Conservation (phyloP, 345 rosid genomes). For the Gossypium longicalyx region DNA sequence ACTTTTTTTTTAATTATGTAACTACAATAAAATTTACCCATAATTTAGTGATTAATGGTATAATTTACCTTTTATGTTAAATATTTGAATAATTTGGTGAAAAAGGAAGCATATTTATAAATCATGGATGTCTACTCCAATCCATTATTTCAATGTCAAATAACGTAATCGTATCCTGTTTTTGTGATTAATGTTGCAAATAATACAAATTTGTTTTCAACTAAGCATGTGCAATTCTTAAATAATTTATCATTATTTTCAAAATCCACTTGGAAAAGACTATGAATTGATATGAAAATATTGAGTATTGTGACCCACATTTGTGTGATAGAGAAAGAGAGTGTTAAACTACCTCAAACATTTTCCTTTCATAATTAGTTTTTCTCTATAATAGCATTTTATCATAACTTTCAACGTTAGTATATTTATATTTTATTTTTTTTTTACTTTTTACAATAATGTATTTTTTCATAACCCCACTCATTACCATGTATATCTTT, state of each 20-base stretch:
- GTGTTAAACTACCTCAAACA: neutral
- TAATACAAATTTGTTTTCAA: neutral
- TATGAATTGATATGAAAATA: neutral
- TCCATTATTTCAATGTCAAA: neutral
- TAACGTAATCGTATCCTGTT: neutral
- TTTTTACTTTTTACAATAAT: no score
- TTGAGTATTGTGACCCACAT: neutral
- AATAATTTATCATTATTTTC: neutral
- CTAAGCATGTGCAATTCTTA: slow-evolving; percentile 1
- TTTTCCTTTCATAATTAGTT: neutral
- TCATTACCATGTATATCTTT: no score
- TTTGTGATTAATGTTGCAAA: neutral
- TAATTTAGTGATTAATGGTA: no score
- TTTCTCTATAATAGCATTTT: no score
- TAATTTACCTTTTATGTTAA: no score
- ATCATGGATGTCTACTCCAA: neutral
- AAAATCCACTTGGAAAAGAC: neutral
- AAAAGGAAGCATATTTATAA: no score
- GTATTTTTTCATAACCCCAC: no score
- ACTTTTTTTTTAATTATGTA: no score
- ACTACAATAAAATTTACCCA: no score
- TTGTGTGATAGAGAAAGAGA: neutral
- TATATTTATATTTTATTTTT: no score
- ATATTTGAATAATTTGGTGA: no score
- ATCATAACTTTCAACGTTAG: no score